phyloP scores from a whole-genome alignment of 768 basidiomycete genomes.

The Gymnopilus dilepis region DNA sequence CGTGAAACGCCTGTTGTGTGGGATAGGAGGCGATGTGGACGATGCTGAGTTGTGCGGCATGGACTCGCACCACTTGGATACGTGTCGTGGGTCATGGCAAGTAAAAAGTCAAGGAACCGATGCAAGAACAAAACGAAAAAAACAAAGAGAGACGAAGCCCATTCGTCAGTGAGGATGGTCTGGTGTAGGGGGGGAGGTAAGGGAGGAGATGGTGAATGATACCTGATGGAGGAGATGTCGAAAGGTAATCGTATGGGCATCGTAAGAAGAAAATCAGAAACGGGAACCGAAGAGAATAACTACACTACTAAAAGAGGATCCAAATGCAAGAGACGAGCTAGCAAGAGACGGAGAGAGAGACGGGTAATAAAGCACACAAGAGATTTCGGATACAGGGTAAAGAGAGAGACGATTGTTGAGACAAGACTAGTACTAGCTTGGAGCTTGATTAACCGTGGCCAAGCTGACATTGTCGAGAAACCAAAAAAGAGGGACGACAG shows the following conservation, averaged over 20 bases:
- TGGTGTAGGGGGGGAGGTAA: not conserved
- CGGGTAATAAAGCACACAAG: constrained; percentile 30
- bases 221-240: not conserved
- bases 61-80: not conserved
- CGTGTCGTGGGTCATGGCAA: not conserved
- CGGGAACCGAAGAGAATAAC: constrained; percentile 21
- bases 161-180: constrained; percentile 1
- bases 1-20: not conserved
- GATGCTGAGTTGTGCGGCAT: not conserved
- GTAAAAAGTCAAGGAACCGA: constrained; percentile 7
- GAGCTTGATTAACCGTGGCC: constrained; percentile 5
- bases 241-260: constrained; percentile 8
- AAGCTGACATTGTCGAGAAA: constrained; percentile 8
- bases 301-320: constrained; percentile 43
- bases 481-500: not conserved
- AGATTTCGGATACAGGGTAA: constrained; percentile 14
- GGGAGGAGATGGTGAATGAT: not conserved
- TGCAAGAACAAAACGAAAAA: constrained; percentile 10
- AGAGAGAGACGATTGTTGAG: constrained; percentile 19
- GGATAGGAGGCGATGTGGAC: constrained; percentile 4
- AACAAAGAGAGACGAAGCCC: constrained; percentile 9
- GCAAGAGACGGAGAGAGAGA: no score
- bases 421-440: constrained; percentile 24
- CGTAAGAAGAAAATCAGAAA: constrained; percentile 16
- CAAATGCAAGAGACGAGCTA: constrained; percentile 55